phyloP scores from a whole-genome alignment of 2,329 filamentous ascomycete genomes.

The Aspergillus carbonarius region DNA sequence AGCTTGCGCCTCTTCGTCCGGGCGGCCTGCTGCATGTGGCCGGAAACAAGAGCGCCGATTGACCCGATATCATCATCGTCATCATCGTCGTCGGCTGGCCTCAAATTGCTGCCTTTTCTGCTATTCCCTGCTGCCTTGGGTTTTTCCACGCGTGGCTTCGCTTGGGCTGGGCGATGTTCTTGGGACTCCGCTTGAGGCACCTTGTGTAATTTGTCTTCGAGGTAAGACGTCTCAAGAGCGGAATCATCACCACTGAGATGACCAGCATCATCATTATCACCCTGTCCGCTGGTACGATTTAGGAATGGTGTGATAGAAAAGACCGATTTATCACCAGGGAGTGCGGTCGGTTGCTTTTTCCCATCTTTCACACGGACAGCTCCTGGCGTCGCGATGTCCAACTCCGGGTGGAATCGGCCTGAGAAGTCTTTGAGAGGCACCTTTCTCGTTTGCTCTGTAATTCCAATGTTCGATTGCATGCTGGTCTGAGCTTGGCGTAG shows the following conservation, averaged over 20 bases:
- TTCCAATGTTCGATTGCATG: constrained; percentile 38
- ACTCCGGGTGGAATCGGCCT: constrained; percentile 42
- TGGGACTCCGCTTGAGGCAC: background rate
- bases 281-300: constrained; percentile 65
- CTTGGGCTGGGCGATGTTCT: background rate
- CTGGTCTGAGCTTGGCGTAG: constrained; percentile 62
- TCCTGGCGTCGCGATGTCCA: constrained; percentile 54
- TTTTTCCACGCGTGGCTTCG: background rate
- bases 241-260: constrained; percentile 11
- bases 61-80: constrained; percentile 17
- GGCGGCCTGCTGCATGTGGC: constrained; percentile 33
- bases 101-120: constrained; percentile 3
- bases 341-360: constrained; percentile 56
- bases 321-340: constrained; percentile 79
- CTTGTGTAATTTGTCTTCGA: background rate
- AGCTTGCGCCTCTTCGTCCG: constrained; percentile 72
- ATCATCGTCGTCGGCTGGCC: constrained; percentile 18
- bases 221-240: background rate
- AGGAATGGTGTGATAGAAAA: constrained; percentile 96
- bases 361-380: constrained; percentile 55
- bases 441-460: constrained; percentile 43
- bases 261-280: constrained; percentile 27
- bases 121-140: constrained; percentile 15
- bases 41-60: background rate
- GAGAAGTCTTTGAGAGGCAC: constrained; percentile 31